These are phyloP conservation scores for Blastomyces parvus DNA, from an alignment of 2,329 filamentous ascomycete species.

Conservation along the genomic window DNA sequence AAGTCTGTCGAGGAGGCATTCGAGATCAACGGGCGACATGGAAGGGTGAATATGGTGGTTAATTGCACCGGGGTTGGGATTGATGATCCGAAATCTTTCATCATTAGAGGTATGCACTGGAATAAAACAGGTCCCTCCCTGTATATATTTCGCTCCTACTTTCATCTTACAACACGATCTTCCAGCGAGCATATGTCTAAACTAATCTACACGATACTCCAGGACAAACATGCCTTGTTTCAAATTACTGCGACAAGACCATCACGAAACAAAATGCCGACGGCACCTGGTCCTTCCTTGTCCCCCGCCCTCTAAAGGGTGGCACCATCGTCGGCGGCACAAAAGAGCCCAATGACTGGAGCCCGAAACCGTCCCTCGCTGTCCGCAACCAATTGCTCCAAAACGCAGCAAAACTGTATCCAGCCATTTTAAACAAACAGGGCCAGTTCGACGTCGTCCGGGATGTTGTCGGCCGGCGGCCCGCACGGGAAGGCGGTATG, in stretches of 20 bases:
- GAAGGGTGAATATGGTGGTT: constrained; percentile 29
- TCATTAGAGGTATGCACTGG: constrained; percentile 32
- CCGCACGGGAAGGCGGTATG: constrained; percentile 39
- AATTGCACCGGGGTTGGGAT: constrained; percentile 40
- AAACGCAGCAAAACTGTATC: constrained; percentile 34
- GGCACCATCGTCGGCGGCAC: constrained; percentile 59
- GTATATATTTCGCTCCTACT: not conserved
- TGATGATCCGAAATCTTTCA: constrained; percentile 33
- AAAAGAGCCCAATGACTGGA: constrained; percentile 52
- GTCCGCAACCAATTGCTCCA: constrained; percentile 42
- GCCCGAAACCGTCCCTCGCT: constrained; percentile 39
- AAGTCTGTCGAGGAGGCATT: constrained; percentile 29
- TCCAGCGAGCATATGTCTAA: not conserved
- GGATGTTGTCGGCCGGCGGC: constrained; percentile 40
- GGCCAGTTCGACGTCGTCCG: constrained; percentile 35
- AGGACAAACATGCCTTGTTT: constrained; percentile 42
- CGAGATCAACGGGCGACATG: constrained; percentile 21
- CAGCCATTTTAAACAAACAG: constrained; percentile 28
- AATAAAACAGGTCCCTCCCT: not conserved
- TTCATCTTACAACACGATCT: not conserved
- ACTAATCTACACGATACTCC: not conserved
- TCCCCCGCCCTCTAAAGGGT: constrained; percentile 52
- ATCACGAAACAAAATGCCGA: constrained; percentile 55
- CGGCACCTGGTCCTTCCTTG: constrained; percentile 54
- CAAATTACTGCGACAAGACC: constrained; percentile 35